Evolutionary conservation across 2,329 filamentous ascomycete genomes (phyloP).

Genomic region (Seiridium unicorne): DNA sequence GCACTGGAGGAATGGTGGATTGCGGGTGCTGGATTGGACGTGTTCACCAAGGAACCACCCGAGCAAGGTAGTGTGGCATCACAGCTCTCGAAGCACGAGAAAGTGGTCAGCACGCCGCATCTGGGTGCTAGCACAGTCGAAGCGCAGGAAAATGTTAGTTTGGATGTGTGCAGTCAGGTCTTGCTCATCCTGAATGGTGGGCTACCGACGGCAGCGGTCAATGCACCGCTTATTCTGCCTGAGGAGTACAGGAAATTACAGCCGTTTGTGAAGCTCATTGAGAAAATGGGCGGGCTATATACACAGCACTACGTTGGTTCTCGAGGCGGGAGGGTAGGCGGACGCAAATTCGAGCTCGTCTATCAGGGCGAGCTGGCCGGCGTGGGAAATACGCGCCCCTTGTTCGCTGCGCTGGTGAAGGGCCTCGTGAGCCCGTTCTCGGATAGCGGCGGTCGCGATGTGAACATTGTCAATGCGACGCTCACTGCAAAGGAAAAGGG

Average conservation of each 20-base stretch:
- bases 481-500: constrained; percentile 75
- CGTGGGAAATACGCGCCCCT: constrained; percentile 72
- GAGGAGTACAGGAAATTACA: constrained; percentile 78
- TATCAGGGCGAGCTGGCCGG: constrained; percentile 74
- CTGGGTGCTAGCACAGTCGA: constrained; percentile 78
- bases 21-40: constrained; percentile 75
- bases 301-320: constrained; percentile 67
- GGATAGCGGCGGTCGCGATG: constrained; percentile 62
- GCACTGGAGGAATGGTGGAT: constrained; percentile 71
- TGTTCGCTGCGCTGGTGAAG: constrained; percentile 77
- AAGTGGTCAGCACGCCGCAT: constrained; percentile 76
- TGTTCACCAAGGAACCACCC: constrained; percentile 75
- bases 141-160: constrained; percentile 80
- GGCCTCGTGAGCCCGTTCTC: constrained; percentile 70
- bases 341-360: constrained; percentile 70
- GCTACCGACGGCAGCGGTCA: constrained; percentile 74
- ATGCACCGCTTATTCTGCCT: constrained; percentile 76
- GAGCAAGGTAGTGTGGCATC: constrained; percentile 56
- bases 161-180: constrained; percentile 81
- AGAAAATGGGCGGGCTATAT: constrained; percentile 77
- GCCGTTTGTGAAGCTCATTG: constrained; percentile 72
- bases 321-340: constrained; percentile 46
- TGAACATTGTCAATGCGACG: constrained; percentile 81
- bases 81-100: constrained; percentile 64
- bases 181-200: constrained; percentile 70